A percentile compares a stretch with the other conserved stretches of the same genome.
Conservation (phyloP, 164 flowering plant species). For the Nelumbo lutea region DNA sequence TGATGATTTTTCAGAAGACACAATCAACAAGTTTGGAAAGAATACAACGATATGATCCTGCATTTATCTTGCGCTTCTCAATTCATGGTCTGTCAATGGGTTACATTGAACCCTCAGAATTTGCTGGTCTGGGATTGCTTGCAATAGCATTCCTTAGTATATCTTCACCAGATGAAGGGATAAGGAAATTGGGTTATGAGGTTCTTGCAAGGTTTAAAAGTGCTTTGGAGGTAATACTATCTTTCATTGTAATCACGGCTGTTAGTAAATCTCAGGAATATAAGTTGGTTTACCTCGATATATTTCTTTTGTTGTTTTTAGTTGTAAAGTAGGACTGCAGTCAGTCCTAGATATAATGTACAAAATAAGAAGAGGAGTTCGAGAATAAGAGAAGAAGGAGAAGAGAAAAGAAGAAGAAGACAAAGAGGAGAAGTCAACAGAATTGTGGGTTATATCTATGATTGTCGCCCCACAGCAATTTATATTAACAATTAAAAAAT, state of each 20-base stretch:
- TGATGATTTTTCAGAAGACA: slow-evolving; percentile 32
- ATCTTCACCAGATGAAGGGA: slow-evolving; percentile 67
- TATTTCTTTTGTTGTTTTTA: not conserved
- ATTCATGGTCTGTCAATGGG: slow-evolving; percentile 59
- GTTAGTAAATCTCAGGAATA: not conserved
- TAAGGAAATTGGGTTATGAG: slow-evolving; percentile 77
- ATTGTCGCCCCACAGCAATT: too few species aligned
- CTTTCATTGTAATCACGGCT: not conserved
- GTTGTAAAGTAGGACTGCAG: too few species aligned
- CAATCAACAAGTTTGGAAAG: slow-evolving; percentile 18
- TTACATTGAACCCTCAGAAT: slow-evolving; percentile 73
- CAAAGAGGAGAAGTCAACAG: too few species aligned
- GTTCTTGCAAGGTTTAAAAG: slow-evolving; percentile 56
- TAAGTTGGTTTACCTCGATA: not conserved
- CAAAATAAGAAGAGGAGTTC: too few species aligned
- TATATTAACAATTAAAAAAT: too few species aligned
- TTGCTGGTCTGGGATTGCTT: slow-evolving; percentile 80
- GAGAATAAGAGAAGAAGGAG: too few species aligned
- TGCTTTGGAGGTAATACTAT: slow-evolving; percentile 52
- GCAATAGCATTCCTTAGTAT: slow-evolving; percentile 73
- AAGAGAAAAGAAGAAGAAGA: too few species aligned
- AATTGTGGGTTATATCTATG: too few species aligned
- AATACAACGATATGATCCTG: slow-evolving; percentile 66
- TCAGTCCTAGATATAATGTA: too few species aligned
- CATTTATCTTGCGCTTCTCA: slow-evolving; percentile 71